Conservation (phyloP, 1,284 basidiomycete genomes). For the Paramarasmius palmivorus region DNA sequence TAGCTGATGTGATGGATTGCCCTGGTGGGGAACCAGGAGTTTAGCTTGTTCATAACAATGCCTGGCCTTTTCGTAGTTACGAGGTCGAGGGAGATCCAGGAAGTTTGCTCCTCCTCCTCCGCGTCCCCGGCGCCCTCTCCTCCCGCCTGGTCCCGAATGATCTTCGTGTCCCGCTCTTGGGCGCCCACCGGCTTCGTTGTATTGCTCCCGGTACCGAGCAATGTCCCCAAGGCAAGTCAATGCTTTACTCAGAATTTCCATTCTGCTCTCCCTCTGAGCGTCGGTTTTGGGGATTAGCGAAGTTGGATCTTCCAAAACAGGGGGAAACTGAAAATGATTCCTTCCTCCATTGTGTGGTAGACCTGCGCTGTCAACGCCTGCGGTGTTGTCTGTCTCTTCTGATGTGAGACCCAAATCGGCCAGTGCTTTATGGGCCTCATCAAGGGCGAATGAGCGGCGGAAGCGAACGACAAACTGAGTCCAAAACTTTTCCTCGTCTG, state of each 20-base stretch:
- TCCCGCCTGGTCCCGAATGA: constrained; percentile 31
- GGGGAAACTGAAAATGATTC: constrained; percentile 60
- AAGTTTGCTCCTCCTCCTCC: constrained; percentile 37
- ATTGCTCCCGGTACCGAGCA: constrained; percentile 90
- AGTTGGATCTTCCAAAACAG: constrained; percentile 40
- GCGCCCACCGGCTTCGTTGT: constrained; percentile 71
- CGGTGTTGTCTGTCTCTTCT: constrained; percentile 30
- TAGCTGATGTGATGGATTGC: constrained; percentile 93
- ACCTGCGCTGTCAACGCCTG: constrained; percentile 27
- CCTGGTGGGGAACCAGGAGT: constrained; percentile 75
- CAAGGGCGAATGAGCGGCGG: constrained; percentile 65
- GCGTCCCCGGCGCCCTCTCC: constrained; percentile 42
- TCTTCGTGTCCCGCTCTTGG: constrained; percentile 68
- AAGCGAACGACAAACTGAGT: constrained; percentile 72
- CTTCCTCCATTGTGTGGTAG: constrained; percentile 23
- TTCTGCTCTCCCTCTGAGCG: constrained; percentile 59
- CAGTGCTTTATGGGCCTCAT: constrained; percentile 59
- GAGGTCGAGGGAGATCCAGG: constrained; percentile 46
- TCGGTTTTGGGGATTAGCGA: constrained; percentile 40
- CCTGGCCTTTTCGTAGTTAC: constrained; percentile 76
- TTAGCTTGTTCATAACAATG: constrained; percentile 86
- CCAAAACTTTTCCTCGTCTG: constrained; percentile 89
- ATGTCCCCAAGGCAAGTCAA: constrained; percentile 94
- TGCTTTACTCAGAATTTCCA: constrained; percentile 82
- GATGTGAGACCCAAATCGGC: constrained; percentile 54